Base-by-base conservation (phyloP, 2,329 filamentous ascomycete species). In the Chalaropsis ovoidea region DNA sequence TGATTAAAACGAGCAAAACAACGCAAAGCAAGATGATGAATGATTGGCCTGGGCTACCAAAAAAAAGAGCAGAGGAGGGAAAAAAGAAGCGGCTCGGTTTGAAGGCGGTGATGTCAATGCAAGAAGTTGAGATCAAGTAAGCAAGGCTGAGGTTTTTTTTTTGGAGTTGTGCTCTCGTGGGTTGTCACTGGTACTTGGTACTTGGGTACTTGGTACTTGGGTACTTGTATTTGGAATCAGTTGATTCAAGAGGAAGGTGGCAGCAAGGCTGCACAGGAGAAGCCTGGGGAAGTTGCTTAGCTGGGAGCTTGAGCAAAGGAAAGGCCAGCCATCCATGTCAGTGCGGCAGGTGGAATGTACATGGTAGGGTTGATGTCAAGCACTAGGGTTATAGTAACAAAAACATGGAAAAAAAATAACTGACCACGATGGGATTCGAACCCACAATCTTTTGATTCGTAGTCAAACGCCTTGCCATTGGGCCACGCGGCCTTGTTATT, bases 391-490 rank as follows among this genome's bases (percentile, higher is more conserved):
- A 31, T n/a, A n/a, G 43, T n/a, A 17, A 22, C 13, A 17, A 41
- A 10, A 42, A n/a, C 7, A 31, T 19, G 49, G 7, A 54, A 11
- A n/a, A 60, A 43, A 63, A 60, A 35, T 3, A 22, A 35, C 35
- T 54, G 65, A 47, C 56, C 54, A 47, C 35, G 35, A 41, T 45
- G 54, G 61, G 52, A 64, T 64, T 67, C 65, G 54, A 67, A 67
- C 61, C 49, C 61, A 61, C 65, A 64, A 66, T 66, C 61, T 66
- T 63, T 63, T 61, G 61, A 66, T 66, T 66, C 65, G 61, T 66
- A 66, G 65, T 63, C 61, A 63, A 63, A 63, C 61, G 61, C 65
- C 61, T 66, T 66, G 61, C 65, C 61, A 63, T 66, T 63, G 61
- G 65, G 65, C 61, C 65, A 66, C 42, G 65, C 61, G 49, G 61